A percentile compares a stretch with the other conserved stretches of the same genome.
Evolutionary conservation across 768 basidiomycete species (phyloP).

Genomic region (Floccularia luteovirens): DNA sequence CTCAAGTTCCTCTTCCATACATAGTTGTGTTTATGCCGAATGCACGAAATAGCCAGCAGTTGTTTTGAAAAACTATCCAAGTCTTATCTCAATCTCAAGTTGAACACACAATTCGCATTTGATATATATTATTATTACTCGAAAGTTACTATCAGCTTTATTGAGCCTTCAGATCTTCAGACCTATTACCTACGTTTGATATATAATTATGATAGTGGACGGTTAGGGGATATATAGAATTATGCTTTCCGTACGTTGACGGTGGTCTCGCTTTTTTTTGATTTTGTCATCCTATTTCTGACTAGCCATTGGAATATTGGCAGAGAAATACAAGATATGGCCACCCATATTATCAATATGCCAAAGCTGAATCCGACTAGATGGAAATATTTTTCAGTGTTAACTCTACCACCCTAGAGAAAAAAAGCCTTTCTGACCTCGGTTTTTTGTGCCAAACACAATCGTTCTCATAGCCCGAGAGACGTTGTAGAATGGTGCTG

Average conservation of each 20-base stretch:
- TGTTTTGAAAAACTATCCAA: too few species aligned
- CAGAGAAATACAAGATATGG: conserved; percentile 12
- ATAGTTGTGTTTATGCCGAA: too few species aligned
- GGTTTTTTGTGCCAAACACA: conserved; percentile 51
- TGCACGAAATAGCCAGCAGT: too few species aligned
- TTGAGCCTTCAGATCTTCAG: too few species aligned
- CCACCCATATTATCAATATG: conserved; percentile 67
- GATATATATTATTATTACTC: too few species aligned
- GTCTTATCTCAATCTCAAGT: too few species aligned
- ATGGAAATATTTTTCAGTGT: neutral
- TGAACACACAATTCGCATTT: too few species aligned
- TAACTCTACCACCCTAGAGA: too few species aligned
- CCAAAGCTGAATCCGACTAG: conserved; percentile 18
- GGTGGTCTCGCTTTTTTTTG: neutral
- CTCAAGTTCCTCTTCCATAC: too few species aligned
- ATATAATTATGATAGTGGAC: neutral
- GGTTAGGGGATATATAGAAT: neutral
- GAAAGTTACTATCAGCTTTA: too few species aligned
- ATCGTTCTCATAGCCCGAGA: conserved; percentile 44
- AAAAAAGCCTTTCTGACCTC: too few species aligned
- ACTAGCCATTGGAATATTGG: neutral
- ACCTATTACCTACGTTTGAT: too few species aligned
- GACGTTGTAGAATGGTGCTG: conserved; percentile 57
- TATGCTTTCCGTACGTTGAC: neutral
- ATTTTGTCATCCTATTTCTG: neutral